These are phyloP conservation scores for Juglanconis juglandina DNA, from an alignment of 2,329 filamentous ascomycete species.

Conservation along the genomic window DNA sequence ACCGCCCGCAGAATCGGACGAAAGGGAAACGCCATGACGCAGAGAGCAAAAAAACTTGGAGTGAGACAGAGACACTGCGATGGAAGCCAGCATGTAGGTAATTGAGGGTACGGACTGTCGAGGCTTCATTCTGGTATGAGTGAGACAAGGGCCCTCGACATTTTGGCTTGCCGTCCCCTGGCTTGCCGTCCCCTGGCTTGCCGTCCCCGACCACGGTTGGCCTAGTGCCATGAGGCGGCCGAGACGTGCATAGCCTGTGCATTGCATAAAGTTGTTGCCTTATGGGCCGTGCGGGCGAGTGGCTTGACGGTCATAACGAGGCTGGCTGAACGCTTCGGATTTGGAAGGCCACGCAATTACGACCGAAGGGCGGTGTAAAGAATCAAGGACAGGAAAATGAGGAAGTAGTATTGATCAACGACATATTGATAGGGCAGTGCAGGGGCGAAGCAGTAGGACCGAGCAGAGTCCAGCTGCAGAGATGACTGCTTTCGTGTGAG, in stretches of 20 bases:
- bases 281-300: not conserved
- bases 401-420: not conserved
- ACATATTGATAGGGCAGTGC: not conserved
- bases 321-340: not conserved
- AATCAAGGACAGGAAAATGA: not conserved
- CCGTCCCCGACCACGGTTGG: not conserved
- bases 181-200: no score
- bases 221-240: constrained; percentile 1
- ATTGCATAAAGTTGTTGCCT: constrained; percentile 9
- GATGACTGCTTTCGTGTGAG: not conserved
- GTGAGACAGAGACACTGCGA: not conserved
- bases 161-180: no score
- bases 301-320: not conserved
- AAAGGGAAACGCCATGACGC: not conserved
- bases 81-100: not conserved
- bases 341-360: no score
- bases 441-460: not conserved
- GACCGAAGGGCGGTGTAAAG: not conserved
- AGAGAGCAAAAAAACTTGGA: not conserved
- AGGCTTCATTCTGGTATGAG: not conserved
- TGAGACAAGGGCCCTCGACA: no score
- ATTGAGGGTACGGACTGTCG: not conserved
- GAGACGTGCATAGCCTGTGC: constrained; percentile 5
- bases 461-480: not conserved
- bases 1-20: not conserved